Conservation (phyloP, 805 yeast species). For the Spencermartinsiella europaea region DNA sequence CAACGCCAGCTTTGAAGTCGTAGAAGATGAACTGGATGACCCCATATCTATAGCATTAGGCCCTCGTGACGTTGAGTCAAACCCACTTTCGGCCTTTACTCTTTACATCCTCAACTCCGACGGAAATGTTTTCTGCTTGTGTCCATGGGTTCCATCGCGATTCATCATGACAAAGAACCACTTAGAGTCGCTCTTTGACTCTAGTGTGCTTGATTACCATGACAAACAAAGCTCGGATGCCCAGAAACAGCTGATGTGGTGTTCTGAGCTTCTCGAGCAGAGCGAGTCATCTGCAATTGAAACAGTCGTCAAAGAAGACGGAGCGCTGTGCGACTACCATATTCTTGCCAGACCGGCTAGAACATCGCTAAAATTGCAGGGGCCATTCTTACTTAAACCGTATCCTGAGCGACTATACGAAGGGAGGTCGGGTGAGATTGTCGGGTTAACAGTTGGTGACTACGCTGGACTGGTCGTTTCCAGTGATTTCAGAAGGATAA, state of each 20-base stretch:
- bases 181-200: slow-evolving; percentile 32
- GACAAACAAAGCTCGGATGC: background rate
- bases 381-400: slow-evolving; percentile 51
- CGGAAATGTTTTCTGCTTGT: slow-evolving; percentile 55
- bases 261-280: slow-evolving; percentile 21
- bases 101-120: slow-evolving; percentile 49
- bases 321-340: slow-evolving; percentile 22
- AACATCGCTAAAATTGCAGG: slow-evolving; percentile 33
- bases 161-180: slow-evolving; percentile 35
- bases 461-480: slow-evolving; percentile 20
- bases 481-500: slow-evolving; percentile 21
- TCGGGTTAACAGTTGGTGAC: slow-evolving; percentile 21
- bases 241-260: slow-evolving; percentile 18
- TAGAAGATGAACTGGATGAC: slow-evolving; percentile 17
- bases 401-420: slow-evolving; percentile 51
- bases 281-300: slow-evolving; percentile 15
- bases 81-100: slow-evolving; percentile 42
- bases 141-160: slow-evolving; percentile 57
- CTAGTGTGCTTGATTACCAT: slow-evolving; percentile 24
- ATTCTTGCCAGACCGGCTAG: slow-evolving; percentile 22
- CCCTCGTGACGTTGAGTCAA: slow-evolving; percentile 25
- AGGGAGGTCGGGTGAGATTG: slow-evolving; percentile 38
- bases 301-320: slow-evolving; percentile 23
- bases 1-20: slow-evolving; percentile 2
- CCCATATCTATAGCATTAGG: slow-evolving; percentile 45